Percentiles rank a stretch among this genome's conserved stretches.
These are phyloP conservation scores for Penicillium salamii DNA, from an alignment of 495 filamentous ascomycete genomes.

Conservation along the genomic window DNA sequence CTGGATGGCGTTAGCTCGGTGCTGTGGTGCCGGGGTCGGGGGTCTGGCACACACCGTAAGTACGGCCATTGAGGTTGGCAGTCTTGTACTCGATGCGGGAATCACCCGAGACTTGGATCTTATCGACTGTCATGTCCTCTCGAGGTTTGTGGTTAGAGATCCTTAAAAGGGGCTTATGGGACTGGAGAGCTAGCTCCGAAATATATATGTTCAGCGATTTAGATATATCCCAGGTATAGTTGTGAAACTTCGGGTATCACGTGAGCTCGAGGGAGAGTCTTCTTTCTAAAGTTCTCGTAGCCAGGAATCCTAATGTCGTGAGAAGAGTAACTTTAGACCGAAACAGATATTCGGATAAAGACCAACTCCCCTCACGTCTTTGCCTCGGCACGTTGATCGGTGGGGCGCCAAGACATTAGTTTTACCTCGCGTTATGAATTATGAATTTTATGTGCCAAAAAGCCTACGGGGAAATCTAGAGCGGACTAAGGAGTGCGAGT, in stretches of 20 bases:
- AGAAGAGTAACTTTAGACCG: no score
- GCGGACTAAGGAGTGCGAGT: no score
- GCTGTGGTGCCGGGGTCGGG: background rate
- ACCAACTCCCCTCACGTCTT: background rate
- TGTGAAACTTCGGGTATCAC: background rate
- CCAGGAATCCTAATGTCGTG: no score
- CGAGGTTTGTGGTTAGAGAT: no score
- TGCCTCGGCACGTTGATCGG: background rate
- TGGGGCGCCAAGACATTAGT: background rate
- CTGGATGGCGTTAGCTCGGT: background rate
- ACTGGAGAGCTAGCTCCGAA: background rate
- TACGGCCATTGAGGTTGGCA: slow-evolving; percentile 58
- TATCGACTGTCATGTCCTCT: slow-evolving; percentile 49
- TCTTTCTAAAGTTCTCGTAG: no score
- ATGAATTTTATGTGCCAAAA: no score
- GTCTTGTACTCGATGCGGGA: slow-evolving; percentile 59
- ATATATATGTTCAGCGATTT: no score
- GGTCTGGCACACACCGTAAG: slow-evolving; percentile 49
- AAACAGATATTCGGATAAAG: background rate
- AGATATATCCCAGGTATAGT: no score
- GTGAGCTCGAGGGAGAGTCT: no score
- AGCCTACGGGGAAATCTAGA: no score
- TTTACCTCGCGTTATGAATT: no score
- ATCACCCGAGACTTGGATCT: slow-evolving; percentile 60
- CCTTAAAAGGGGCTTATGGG: no score